Evolutionary conservation across 2,329 filamentous ascomycete species (phyloP).

Genomic region (Cryphonectria nitschkei): DNA sequence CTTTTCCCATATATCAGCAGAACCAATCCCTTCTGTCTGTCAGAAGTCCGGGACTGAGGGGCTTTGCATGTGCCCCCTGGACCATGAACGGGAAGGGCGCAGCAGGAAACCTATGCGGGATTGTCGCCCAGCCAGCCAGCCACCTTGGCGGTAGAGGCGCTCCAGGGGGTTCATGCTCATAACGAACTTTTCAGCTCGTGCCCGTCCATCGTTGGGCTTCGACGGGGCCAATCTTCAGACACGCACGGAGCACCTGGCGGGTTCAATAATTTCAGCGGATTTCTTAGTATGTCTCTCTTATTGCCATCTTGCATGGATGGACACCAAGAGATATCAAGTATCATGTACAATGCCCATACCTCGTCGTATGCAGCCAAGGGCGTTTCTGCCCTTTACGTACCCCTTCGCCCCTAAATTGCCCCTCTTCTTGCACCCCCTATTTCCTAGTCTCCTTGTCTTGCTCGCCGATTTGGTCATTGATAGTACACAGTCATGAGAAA

Average conservation of each 20-base stretch:
- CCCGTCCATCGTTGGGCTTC: neutral
- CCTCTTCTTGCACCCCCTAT: neutral
- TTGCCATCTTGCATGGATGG: neutral
- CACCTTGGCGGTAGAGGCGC: neutral
- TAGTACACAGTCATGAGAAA: neutral
- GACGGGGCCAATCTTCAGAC: neutral
- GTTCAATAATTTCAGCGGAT: neutral
- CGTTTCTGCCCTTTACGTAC: neutral
- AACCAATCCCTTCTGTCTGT: neutral
- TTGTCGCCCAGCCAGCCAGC: slow-evolving; percentile 2
- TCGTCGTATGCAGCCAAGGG: neutral
- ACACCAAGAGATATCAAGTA: neutral
- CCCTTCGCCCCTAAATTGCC: neutral
- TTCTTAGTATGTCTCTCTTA: neutral
- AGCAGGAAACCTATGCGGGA: neutral
- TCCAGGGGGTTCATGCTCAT: neutral
- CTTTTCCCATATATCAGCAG: neutral
- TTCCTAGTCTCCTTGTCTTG: neutral
- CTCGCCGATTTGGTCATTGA: neutral
- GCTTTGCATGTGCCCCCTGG: neutral
- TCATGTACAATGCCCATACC: neutral
- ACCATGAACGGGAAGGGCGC: neutral
- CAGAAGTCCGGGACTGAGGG: neutral
- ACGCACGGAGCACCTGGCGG: neutral
- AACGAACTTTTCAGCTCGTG: neutral